Conservation (phyloP, 2,329 filamentous ascomycete genomes). For the Torrubiellomyces zombiae region DNA sequence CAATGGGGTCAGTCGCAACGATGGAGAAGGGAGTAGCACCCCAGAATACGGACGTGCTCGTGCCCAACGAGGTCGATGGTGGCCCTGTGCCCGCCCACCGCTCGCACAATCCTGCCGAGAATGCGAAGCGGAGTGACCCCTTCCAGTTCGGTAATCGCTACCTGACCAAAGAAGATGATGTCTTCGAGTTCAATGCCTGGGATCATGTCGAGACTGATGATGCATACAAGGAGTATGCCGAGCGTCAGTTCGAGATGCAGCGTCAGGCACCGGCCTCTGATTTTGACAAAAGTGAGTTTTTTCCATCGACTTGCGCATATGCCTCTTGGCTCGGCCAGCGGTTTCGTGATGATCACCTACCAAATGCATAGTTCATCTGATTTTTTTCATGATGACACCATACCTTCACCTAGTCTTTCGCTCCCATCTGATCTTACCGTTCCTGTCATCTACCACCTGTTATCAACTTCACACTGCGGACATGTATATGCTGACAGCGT, state of each 20-base stretch:
- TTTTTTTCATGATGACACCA: constrained; percentile 41
- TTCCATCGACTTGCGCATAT: constrained; percentile 1
- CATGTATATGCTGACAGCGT: constrained; percentile 20
- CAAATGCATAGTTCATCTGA: constrained; percentile 59
- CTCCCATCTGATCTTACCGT: constrained; percentile 46
- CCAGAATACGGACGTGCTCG: no score
- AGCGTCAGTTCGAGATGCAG: constrained; percentile 72
- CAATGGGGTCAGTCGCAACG: no score
- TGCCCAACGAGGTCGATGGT: no score
- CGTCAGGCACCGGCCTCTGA: constrained; percentile 75
- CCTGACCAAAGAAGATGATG: constrained; percentile 69
- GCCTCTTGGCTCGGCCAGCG: constrained; percentile 8
- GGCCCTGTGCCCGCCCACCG: constrained; percentile 45
- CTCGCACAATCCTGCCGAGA: constrained; percentile 54
- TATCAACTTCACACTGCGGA: constrained; percentile 1
- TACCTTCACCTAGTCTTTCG: constrained; percentile 44
- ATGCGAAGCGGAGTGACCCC: constrained; percentile 75
- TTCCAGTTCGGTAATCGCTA: constrained; percentile 90
- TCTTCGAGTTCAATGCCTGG: constrained; percentile 98
- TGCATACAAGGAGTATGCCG: constrained; percentile 70
- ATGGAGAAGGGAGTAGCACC: no score
- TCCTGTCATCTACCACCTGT: no score
- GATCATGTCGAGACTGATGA: constrained; percentile 93
- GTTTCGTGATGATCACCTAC: constrained; percentile 38
- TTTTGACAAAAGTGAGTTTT: constrained; percentile 64